A percentile compares a stretch with the other conserved stretches of the same genome.
phyloP scores from a whole-genome alignment of 164 flowering plant species.

The Vitis cinerea region DNA sequence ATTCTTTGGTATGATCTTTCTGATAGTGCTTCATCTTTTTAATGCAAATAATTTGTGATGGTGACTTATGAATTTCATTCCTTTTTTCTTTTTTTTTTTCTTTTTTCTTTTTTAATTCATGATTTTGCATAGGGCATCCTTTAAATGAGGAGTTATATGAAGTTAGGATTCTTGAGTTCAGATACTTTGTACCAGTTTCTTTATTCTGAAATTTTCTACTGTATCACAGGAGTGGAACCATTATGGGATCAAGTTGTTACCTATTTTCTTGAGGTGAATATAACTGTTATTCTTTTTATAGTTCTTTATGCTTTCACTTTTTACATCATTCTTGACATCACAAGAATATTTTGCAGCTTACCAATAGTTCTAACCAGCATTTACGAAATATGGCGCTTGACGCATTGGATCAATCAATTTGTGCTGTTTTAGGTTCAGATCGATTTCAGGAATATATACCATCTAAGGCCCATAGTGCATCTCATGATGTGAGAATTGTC shows the following conservation, averaged over 20 bases:
- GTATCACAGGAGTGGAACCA: conserved; percentile 75
- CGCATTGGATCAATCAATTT: conserved; percentile 87
- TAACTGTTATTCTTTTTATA: background rate
- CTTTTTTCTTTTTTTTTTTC: no score
- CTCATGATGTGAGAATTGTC: conserved; percentile 41
- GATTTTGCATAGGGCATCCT: no score
- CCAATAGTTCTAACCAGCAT: conserved; percentile 65
- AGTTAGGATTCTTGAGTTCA: no score
- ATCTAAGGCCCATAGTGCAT: conserved; percentile 23
- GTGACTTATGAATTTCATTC: no score
- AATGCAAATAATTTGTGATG: no score
- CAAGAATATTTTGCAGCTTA: conserved; percentile 63
- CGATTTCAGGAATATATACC: conserved; percentile 40
- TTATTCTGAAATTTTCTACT: background rate
- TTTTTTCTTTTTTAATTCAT: no score
- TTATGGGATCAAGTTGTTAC: conserved; percentile 89
- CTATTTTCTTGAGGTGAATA: conserved; percentile 88
- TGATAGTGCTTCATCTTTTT: no score
- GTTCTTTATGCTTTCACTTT: background rate
- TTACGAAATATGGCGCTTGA: conserved; percentile 82
- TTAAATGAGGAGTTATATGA: no score
- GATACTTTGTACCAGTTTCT: background rate
- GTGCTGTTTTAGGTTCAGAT: conserved; percentile 87
- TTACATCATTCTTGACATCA: conserved; percentile 7
- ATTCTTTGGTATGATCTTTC: no score